Evolutionary conservation across 164 flowering plant species (phyloP).

Genomic region (Hamamelis virginiana): DNA sequence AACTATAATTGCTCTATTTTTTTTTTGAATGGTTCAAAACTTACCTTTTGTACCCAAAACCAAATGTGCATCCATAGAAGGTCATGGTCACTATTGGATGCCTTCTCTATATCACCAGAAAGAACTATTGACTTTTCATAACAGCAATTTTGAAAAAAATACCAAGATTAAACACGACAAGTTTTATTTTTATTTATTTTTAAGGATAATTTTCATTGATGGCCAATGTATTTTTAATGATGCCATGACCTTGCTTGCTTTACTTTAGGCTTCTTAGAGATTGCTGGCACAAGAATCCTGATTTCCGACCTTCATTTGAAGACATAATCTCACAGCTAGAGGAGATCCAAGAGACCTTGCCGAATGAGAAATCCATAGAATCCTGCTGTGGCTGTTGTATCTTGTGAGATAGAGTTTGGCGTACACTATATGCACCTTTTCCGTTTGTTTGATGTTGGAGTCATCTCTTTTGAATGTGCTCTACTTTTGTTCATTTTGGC

Average conservation of each 20-base stretch:
- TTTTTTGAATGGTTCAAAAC: too few relatives aligned
- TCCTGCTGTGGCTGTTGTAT: constrained; percentile 31
- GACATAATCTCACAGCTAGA: constrained; percentile 46
- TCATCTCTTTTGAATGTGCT: too few relatives aligned
- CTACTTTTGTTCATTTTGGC: too few relatives aligned
- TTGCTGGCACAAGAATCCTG: constrained; percentile 68
- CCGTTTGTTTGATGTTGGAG: too few relatives aligned
- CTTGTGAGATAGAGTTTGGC: neutral
- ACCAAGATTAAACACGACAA: too few relatives aligned
- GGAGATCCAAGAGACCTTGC: constrained; percentile 32
- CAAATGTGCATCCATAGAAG: neutral
- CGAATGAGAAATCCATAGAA: constrained; percentile 12
- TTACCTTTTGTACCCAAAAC: too few relatives aligned
- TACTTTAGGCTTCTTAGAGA: constrained; percentile 41
- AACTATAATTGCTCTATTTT: too few relatives aligned
- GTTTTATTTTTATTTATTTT: too few relatives aligned
- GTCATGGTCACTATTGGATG: neutral
- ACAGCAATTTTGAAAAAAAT: neutral
- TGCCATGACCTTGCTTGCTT: neutral
- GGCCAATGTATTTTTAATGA: too few relatives aligned
- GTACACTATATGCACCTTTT: too few relatives aligned
- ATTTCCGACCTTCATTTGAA: constrained; percentile 53
- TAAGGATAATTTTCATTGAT: too few relatives aligned
- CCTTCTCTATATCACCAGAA: neutral
- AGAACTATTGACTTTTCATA: neutral